A percentile compares a stretch with the other conserved stretches of the same genome.
Conservation (phyloP, 1,139 yeast species). For the Hansenula lynferdii region DNA sequence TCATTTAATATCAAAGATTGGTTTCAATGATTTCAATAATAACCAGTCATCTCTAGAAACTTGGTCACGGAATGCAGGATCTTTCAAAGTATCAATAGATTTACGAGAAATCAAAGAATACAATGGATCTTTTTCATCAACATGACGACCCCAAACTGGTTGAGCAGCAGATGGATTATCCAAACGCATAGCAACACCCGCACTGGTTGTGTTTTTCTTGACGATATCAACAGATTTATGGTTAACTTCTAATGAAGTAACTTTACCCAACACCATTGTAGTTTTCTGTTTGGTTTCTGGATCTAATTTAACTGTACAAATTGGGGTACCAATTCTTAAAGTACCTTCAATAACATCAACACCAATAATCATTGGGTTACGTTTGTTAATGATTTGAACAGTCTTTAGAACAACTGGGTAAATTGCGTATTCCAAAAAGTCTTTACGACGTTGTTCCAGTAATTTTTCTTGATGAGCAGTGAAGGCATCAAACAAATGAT, state of each 20-base stretch:
- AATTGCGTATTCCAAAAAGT: slow-evolving; percentile 81
- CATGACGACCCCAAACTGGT: slow-evolving; percentile 99
- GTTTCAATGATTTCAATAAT: slow-evolving; percentile 81
- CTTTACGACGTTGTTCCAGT: slow-evolving; percentile 86
- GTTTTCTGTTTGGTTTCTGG: slow-evolving; percentile 77
- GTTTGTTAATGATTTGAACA: slow-evolving; percentile 93
- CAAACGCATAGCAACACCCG: slow-evolving; percentile 98
- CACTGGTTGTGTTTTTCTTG: slow-evolving; percentile 92
- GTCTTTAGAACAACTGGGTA: slow-evolving; percentile 96
- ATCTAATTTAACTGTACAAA: slow-evolving; percentile 87
- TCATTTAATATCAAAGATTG: slow-evolving; percentile 52
- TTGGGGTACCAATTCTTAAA: slow-evolving; percentile 89
- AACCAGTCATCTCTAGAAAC: slow-evolving; percentile 96
- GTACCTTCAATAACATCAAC: slow-evolving; percentile 94
- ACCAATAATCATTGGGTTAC: slow-evolving; percentile 99
- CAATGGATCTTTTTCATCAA: slow-evolving; percentile 84
- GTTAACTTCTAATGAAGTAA: slow-evolving; percentile 86
- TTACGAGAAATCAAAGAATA: slow-evolving; percentile 85
- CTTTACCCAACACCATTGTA: slow-evolving; percentile 76
- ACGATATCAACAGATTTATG: slow-evolving; percentile 78
- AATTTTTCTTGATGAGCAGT: slow-evolving; percentile 87
- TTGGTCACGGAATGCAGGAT: slow-evolving; percentile 93
- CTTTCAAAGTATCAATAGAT: slow-evolving; percentile 95
- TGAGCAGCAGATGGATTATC: slow-evolving; percentile 90
- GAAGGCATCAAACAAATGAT: slow-evolving; percentile 93